Conservation (phyloP, 2,329 filamentous ascomycete genomes). For the Chrysoporthe austroafricana region DNA sequence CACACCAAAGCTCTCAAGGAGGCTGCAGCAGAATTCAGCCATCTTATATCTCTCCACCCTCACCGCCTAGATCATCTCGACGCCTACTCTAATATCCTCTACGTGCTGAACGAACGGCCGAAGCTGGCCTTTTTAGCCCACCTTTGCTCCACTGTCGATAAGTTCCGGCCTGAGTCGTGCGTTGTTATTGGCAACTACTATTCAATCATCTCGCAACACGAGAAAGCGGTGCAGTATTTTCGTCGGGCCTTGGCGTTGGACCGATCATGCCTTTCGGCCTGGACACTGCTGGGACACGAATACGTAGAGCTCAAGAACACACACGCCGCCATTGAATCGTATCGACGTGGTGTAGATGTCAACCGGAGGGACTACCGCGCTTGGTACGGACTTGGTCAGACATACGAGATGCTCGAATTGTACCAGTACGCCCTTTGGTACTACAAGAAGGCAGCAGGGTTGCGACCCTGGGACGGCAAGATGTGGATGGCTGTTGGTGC, state of each 20-base stretch:
- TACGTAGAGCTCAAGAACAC: constrained; percentile 99
- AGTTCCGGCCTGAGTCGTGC: constrained; percentile 95
- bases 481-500: constrained; percentile 98
- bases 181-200: constrained; percentile 98
- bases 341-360: constrained; percentile 91
- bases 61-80: constrained; percentile 86
- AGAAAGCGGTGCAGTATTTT: constrained; percentile 98
- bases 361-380: constrained; percentile 96
- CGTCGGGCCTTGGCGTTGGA: constrained; percentile 89
- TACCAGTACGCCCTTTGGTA: constrained; percentile 97
- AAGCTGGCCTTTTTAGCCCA: constrained; percentile 93
- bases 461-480: constrained; percentile 95
- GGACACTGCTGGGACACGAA: constrained; percentile 99
- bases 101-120: constrained; percentile 84
- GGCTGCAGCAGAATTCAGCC: constrained; percentile 71
- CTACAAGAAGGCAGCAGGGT: constrained; percentile 90
- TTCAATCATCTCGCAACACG: constrained; percentile 89
- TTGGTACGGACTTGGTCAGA: constrained; percentile 96
- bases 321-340: constrained; percentile 95
- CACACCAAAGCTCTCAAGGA: constrained; percentile 81
- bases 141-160: constrained; percentile 87
- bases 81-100: constrained; percentile 96
- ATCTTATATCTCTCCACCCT: constrained; percentile 75
- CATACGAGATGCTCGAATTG: constrained; percentile 98
- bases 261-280: constrained; percentile 87